Base-by-base conservation (phyloP, 768 basidiomycete species). In the Suillus subalutaceus region DNA sequence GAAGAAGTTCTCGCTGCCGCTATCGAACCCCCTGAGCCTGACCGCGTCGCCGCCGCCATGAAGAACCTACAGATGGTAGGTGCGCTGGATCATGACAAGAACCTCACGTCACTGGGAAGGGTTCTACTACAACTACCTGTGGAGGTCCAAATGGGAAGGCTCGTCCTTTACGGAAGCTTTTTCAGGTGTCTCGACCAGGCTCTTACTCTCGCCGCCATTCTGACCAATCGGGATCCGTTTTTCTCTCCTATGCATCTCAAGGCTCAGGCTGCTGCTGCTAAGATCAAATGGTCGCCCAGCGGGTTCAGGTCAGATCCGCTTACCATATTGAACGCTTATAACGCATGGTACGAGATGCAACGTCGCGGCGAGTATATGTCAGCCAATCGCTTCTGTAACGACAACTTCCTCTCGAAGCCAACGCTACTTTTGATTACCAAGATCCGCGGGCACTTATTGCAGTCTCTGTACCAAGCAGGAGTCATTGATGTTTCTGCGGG, bases 221-320 rank as follows among this genome's bases (percentile, higher is more conserved):
- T 97, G 69, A 88, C 92, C 16, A 92, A 93, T 70, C 90, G 96
- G 40, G 95, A 97, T 66, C 94, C 96, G 6, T 98, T 97, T 83
- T 76, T 96, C 65, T 86, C 90, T 0, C 96, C 96, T 0, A 85
- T 91, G 76, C 87, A 90, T 60, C 80, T 90, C 63, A 93, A 92
- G 78, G 73, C 77, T 12, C 86, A 93, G 72, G 90, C 96, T 3
- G 81, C 86, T 46, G 84, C 82, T 23, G 84, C 85, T 75, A 96
- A 96, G 78, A 84, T 87, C 66, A 87, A 86, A 2, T 98, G 93
- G 92, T 85, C 88, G 18, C 88, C 91, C 5, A 82, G 81, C 30
- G 87, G 88, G n/a, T 96, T 92, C 79, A 85, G 89, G 48, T 96
- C 94, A 0, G 96, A 98, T 74, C 84, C 89, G 2, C 81, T 97